These are phyloP conservation scores for Cenchrus fungigraminus DNA, from an alignment of 176 grass and related monocot species.

Conservation along the genomic window DNA sequence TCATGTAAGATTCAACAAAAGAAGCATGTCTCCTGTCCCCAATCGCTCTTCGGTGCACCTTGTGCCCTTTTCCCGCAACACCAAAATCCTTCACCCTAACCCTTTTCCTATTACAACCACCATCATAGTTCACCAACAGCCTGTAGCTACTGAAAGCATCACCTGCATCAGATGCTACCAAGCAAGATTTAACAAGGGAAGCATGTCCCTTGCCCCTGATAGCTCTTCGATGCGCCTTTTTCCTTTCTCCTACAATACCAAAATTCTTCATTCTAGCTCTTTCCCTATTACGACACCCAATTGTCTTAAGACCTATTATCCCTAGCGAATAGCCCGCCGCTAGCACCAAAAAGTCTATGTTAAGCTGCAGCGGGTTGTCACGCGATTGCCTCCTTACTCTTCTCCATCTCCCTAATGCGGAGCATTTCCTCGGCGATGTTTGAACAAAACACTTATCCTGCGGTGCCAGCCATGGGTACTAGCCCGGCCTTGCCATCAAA, in stretches of 20 bases:
- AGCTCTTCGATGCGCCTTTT: background rate
- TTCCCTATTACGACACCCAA: constrained; percentile 9
- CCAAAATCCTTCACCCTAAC: no score
- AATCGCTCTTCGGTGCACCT: no score
- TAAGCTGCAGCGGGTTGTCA: constrained; percentile 56
- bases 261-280: constrained; percentile 46
- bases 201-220: constrained; percentile 16
- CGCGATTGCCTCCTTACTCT: constrained; percentile 49
- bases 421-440: constrained; percentile 32
- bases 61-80: no score
- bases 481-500: background rate
- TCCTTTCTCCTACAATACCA: background rate
- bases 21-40: no score
- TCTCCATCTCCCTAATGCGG: constrained; percentile 53
- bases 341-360: constrained; percentile 55
- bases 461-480: background rate
- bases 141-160: constrained; percentile 23
- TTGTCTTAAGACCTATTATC: constrained; percentile 28
- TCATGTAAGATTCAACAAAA: constrained; percentile 50
- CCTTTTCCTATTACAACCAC: constrained; percentile 12
- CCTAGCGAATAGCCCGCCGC: constrained; percentile 48
- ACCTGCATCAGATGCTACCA: constrained; percentile 52
- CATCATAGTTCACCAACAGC: constrained; percentile 44
- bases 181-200: constrained; percentile 52
- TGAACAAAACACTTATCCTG: constrained; percentile 37